Conservation (phyloP, 495 filamentous ascomycete species). For the Aspergillus homomorphus region DNA sequence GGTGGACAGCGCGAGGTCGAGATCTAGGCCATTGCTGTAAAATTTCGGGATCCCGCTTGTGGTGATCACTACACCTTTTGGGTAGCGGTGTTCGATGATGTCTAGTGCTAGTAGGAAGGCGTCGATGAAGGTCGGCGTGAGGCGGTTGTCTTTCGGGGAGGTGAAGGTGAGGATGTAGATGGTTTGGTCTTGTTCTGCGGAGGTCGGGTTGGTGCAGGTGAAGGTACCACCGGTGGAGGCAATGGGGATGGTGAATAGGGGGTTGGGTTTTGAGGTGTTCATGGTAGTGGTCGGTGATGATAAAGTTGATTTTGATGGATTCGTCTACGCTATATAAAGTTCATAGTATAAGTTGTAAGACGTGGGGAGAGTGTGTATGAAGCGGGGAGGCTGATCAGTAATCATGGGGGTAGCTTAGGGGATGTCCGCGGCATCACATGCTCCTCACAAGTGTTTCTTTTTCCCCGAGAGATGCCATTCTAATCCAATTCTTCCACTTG, state of each 20-base stretch:
- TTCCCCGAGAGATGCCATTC: too few relatives aligned
- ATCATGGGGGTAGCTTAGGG: too few relatives aligned
- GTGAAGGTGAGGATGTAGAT: constrained; percentile 74
- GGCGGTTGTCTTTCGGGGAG: constrained; percentile 70
- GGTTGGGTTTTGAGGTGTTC: constrained; percentile 17
- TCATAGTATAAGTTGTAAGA: too few relatives aligned
- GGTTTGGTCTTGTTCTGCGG: constrained; percentile 28
- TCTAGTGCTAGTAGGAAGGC: constrained; percentile 67
- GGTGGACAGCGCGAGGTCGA: constrained; percentile 50
- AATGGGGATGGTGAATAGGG: constrained; percentile 47
- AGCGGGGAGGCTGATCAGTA: too few relatives aligned
- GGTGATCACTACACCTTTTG: constrained; percentile 69
- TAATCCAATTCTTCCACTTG: background rate
- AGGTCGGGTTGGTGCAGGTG: constrained; percentile 53
- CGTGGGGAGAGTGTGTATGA: too few relatives aligned
- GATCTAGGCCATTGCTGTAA: constrained; percentile 77
- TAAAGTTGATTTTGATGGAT: too few relatives aligned
- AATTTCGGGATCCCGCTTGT: constrained; percentile 74
- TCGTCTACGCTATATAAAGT: too few relatives aligned
- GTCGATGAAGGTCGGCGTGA: constrained; percentile 62
- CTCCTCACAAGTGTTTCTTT: background rate
- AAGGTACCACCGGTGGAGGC: constrained; percentile 48
- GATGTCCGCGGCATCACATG: background rate
- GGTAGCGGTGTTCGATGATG: constrained; percentile 62
- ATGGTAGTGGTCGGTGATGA: background rate